Conservation (phyloP, 2,329 filamentous ascomycete species). For the Lomentospora prolificans region DNA sequence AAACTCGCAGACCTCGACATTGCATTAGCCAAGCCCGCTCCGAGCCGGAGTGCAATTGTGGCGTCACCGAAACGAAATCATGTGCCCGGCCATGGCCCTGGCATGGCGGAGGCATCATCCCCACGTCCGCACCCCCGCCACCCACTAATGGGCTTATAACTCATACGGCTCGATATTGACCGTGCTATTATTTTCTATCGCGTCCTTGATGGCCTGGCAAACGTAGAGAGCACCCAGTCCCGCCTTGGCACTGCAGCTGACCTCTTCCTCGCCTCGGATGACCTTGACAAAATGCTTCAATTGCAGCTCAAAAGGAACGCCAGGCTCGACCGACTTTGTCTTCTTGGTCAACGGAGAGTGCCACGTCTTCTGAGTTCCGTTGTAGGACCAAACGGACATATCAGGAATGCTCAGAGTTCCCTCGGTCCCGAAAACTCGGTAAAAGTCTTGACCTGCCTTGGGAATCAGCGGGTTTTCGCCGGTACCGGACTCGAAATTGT, state of each 20-base stretch:
- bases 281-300: constrained; percentile 40
- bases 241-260: constrained; percentile 32
- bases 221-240: neutral
- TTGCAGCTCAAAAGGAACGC: constrained; percentile 40
- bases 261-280: constrained; percentile 28
- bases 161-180: neutral
- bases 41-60: neutral
- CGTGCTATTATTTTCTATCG: neutral
- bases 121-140: neutral
- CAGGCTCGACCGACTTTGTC: constrained; percentile 13
- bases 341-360: constrained; percentile 23
- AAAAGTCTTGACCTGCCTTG: constrained; percentile 31
- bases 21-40: neutral
- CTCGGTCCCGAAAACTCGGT: constrained; percentile 43
- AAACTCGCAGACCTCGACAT: neutral
- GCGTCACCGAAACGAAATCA: neutral
- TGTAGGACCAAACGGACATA: constrained; percentile 39
- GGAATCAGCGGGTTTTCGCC: constrained; percentile 48
- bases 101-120: neutral
- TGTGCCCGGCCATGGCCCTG: too few relatives aligned
- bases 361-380: constrained; percentile 30
- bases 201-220: neutral
- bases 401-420: constrained; percentile 44
- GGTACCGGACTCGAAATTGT: constrained; percentile 52
- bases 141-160: too few relatives aligned